phyloP scores from a whole-genome alignment of 2,329 filamentous ascomycete genomes.

The Gremmenia infestans region DNA sequence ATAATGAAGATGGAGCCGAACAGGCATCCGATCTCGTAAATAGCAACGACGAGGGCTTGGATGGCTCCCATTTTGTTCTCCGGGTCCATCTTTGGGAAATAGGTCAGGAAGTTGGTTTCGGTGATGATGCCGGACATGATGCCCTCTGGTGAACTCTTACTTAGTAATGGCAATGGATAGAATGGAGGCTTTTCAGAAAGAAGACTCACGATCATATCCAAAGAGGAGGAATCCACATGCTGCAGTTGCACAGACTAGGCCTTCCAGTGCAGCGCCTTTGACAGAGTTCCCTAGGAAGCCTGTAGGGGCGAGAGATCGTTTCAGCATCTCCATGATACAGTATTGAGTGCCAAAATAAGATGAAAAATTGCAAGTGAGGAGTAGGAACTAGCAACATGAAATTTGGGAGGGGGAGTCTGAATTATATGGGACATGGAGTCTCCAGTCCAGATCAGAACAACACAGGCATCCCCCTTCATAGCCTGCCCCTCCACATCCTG shows the following conservation, averaged over 20 bases:
- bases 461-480: too few relatives aligned
- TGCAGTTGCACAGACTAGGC: neutral
- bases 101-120: neutral
- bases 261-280: neutral
- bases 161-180: neutral
- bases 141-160: neutral
- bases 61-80: neutral
- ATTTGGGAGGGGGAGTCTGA: too few relatives aligned
- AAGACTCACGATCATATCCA: neutral
- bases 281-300: neutral
- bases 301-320: neutral
- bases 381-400: too few relatives aligned
- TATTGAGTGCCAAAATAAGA: too few relatives aligned
- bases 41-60: neutral
- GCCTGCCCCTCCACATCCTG: too few relatives aligned
- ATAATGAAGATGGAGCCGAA: neutral
- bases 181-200: neutral
- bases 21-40: neutral
- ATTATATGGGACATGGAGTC: too few relatives aligned
- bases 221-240: neutral
- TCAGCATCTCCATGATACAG: slow-evolving; percentile 1
- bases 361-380: too few relatives aligned
- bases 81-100: neutral
- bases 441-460: too few relatives aligned
- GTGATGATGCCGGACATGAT: neutral